Evolutionary conservation across 352 stramenopile genomes (phyloP).

Genomic region (Phytophthora lateralis): DNA sequence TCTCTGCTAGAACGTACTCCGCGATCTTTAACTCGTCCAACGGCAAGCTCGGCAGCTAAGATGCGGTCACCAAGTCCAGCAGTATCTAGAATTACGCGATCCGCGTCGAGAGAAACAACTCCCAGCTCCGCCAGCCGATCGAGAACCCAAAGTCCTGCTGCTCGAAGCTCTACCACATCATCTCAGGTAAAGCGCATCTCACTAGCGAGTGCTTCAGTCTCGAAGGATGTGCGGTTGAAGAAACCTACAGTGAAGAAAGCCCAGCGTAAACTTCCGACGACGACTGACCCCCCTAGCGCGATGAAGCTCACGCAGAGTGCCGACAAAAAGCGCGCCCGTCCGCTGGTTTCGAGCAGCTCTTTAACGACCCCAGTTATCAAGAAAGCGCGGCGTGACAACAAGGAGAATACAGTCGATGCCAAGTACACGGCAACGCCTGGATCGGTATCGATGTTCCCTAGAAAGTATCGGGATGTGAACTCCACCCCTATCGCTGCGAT

Average conservation of each 20-base stretch:
- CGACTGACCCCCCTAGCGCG: slow-evolving; percentile 16
- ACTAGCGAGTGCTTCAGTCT: slow-evolving; percentile 31
- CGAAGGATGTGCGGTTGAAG: slow-evolving; percentile 14
- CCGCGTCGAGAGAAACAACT: slow-evolving; percentile 14
- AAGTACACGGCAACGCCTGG: slow-evolving; percentile 32
- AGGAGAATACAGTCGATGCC: slow-evolving; percentile 20
- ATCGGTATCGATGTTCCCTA: slow-evolving; percentile 36
- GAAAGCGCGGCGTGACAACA: slow-evolving; percentile 28
- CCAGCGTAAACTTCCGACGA: slow-evolving; percentile 20
- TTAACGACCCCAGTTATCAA: slow-evolving; percentile 41
- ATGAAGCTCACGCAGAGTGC: slow-evolving; percentile 23
- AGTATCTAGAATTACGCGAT: slow-evolving; percentile 18
- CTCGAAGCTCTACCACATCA: slow-evolving; percentile 1
- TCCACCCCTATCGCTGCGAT: slow-evolving; percentile 26
- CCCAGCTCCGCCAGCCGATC: slow-evolving; percentile 16
- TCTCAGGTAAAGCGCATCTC: slow-evolving; percentile 19
- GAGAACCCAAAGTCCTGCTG: slow-evolving; percentile 24
- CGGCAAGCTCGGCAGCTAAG: slow-evolving; percentile 40
- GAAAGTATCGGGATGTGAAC: slow-evolving; percentile 38
- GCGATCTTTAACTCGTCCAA: slow-evolving; percentile 27
- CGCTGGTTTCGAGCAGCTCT: slow-evolving; percentile 13
- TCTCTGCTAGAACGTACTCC: slow-evolving; percentile 16
- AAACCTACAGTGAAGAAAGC: slow-evolving; percentile 25
- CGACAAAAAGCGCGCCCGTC: slow-evolving; percentile 29
- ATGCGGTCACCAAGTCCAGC: slow-evolving; percentile 22